Evolutionary conservation across 1,139 yeast species (phyloP).

Genomic region (Debaryomycetaceae sp.): DNA sequence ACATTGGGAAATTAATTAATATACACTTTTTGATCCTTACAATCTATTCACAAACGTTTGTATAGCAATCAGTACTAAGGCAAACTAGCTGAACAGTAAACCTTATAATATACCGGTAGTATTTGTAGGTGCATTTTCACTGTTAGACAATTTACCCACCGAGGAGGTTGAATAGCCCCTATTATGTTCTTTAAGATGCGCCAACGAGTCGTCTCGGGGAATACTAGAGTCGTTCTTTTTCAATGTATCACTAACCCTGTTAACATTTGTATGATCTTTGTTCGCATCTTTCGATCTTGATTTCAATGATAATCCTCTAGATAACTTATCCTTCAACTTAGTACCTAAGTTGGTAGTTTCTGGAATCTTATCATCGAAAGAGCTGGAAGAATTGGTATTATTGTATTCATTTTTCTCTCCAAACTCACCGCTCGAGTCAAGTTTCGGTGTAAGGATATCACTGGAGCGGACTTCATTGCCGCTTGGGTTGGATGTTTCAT

Average conservation of each 20-base stretch:
- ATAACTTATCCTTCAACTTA: slow-evolving; percentile 15
- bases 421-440: slow-evolving; percentile 3
- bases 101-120: slow-evolving; percentile 22
- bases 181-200: slow-evolving; percentile 21
- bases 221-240: slow-evolving; percentile 10
- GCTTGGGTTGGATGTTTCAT: slow-evolving; percentile 23
- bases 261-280: slow-evolving; percentile 13
- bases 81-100: background rate
- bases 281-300: slow-evolving; percentile 9
- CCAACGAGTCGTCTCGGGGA: slow-evolving; percentile 12
- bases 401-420: slow-evolving; percentile 3
- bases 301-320: slow-evolving; percentile 24
- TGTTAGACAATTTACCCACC: slow-evolving; percentile 16
- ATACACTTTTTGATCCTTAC: background rate
- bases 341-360: slow-evolving; percentile 13
- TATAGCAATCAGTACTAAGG: no score
- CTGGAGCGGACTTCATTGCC: slow-evolving; percentile 7
- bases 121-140: slow-evolving; percentile 26
- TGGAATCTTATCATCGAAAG: slow-evolving; percentile 1
- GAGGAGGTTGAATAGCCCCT: slow-evolving; percentile 29
- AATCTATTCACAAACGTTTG: background rate
- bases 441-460: slow-evolving; percentile 22
- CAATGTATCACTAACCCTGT: slow-evolving; percentile 36
- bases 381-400: slow-evolving; percentile 1
- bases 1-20: background rate